Evolutionary conservation across 202 grass and related monocot genomes (phyloP), one percentile per base, ranked within the genome.

Genomic region (Cymbopogon flexuosus): DNA sequence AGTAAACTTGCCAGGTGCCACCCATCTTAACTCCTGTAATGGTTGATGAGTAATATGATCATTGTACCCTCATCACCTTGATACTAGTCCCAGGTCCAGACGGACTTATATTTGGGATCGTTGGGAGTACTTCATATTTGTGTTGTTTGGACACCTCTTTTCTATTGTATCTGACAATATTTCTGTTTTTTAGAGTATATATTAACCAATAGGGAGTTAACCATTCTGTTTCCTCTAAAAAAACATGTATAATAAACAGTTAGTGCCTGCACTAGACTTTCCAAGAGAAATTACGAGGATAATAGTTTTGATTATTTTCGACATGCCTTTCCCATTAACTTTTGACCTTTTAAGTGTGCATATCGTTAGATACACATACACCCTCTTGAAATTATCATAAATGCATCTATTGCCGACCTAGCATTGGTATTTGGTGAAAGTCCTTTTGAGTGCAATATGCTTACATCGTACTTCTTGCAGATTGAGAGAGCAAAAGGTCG

Each of bases 401-500:
- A 52, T 78, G 39, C 70, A 39, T 65, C 0, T 59, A 69, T 73
- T 60, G 16, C 29, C 49, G 68, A 60, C 33, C n/a, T 63, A 67
- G 9, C 13, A 63, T 72, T 73, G 19, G 10, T 33, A 57, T 51
- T 79, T 76, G 7, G 58, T 67, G 14, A 69, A 6, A 67, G 31
- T 59, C 21, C 21, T n/a, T 41, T n/a, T n/a, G 47, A 6, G 37
- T 46, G 24, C 13, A 61, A 76, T 42, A 74, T 85, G 13, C 46
- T 56, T 63, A 62, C 39, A 30, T 41, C n/a, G 75, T 87, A 51
- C n/a, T 33, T 77, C 36, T 52, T 89, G 86, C 86, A 98, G 96
- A 85, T 98, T 88, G 90, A 84, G 43, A 93, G 87, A 89, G 87
- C 96, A 85, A 98, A 95, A 93, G 39, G 72, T 68, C 79, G 88